phyloP scores from a whole-genome alignment of 2,329 filamentous ascomycete genomes.

The Akanthomyces muscarius region DNA sequence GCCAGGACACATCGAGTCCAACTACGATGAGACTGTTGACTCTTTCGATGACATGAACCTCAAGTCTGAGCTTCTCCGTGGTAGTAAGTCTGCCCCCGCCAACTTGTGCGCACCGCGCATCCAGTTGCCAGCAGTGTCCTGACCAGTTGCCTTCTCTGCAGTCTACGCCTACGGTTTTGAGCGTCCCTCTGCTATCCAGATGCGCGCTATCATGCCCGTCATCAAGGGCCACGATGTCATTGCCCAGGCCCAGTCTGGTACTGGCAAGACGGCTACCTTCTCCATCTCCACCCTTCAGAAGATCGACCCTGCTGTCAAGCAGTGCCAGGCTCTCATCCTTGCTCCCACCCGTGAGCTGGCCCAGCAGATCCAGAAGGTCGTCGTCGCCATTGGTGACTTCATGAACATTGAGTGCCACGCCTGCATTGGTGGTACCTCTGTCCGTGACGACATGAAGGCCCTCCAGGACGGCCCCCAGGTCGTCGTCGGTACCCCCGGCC shows the following conservation, averaged over 20 bases:
- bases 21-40: conserved; percentile 99
- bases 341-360: conserved; percentile 97
- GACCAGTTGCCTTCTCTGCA: conserved; percentile 23
- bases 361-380: conserved; percentile 99
- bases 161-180: conserved; percentile 99
- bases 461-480: conserved; percentile 95
- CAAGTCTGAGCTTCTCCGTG: conserved; percentile 95
- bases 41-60: conserved; percentile 98
- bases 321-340: conserved; percentile 96
- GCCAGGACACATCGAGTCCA: conserved; percentile 97
- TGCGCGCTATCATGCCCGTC: conserved; percentile 99
- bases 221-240: conserved; percentile 99
- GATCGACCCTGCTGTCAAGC: conserved; percentile 91
- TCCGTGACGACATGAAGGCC: conserved; percentile 98
- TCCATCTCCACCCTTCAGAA: conserved; percentile 99
- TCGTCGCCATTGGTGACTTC: conserved; percentile 98
- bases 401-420: conserved; percentile 99
- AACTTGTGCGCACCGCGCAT: conserved; percentile 17
- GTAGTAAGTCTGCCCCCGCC: conserved; percentile 49
- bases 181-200: conserved; percentile 98
- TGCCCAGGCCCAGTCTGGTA: conserved; percentile 98
- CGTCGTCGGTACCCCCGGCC: conserved; percentile 94
- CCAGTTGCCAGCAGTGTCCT: conserved; percentile 20
- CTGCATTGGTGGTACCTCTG: conserved; percentile 97
- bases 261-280: conserved; percentile 99